Conservation (phyloP, 345 rosid genomes). For the Boechera retrofracta region DNA sequence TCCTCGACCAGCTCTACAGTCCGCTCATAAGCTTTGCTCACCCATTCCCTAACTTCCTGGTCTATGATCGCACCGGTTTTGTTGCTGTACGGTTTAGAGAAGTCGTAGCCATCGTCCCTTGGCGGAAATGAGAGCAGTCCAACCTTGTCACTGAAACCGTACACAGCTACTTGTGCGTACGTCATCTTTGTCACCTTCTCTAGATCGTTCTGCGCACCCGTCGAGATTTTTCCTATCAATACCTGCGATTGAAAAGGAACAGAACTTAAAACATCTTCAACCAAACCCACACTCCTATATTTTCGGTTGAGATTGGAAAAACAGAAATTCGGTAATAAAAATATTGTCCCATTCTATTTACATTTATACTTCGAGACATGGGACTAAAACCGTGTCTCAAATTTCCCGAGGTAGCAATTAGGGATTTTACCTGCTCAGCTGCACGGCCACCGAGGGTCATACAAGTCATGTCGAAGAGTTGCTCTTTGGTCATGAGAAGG, state of each 20-base stretch:
- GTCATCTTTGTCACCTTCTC: constrained; percentile 98
- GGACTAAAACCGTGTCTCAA: background rate
- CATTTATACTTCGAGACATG: background rate
- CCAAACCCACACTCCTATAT: too few species aligned
- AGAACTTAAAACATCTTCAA: background rate
- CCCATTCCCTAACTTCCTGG: constrained; percentile 89
- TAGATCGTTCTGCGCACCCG: constrained; percentile 94
- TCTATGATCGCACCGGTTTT: constrained; percentile 89
- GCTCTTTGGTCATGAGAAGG: constrained; percentile 95
- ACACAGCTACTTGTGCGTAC: constrained; percentile 93
- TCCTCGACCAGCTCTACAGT: constrained; percentile 70
- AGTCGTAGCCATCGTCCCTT: constrained; percentile 71
- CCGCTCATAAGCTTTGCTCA: constrained; percentile 65
- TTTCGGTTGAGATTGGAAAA: background rate
- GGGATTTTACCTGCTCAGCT: constrained; percentile 76
- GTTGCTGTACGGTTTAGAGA: constrained; percentile 90
- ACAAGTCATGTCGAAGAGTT: constrained; percentile 93
- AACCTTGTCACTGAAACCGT: constrained; percentile 95
- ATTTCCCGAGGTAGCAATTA: background rate
- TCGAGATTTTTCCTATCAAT: constrained; percentile 83
- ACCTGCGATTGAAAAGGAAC: constrained; percentile 52
- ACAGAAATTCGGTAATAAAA: background rate
- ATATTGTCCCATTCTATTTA: background rate
- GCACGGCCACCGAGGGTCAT: constrained; percentile 99
- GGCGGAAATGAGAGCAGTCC: constrained; percentile 95